Evolutionary conservation across 2,329 filamentous ascomycete genomes (phyloP), one percentile per base, ranked within the genome.

Genomic region (Emmonsia crescens): DNA sequence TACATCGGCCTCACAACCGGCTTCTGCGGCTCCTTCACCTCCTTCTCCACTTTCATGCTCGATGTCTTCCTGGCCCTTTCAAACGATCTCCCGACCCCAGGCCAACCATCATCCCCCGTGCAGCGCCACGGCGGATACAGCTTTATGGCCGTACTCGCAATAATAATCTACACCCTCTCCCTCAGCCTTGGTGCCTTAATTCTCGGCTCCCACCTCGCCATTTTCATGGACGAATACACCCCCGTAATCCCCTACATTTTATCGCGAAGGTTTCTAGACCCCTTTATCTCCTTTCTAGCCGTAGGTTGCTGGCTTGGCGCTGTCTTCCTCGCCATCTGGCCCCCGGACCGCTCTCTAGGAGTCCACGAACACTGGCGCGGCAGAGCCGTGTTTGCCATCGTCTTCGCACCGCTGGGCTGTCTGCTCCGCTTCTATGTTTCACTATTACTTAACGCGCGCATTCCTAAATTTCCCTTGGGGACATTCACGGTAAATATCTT

Each of bases 21-120:
- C 12, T 94, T 94, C 73, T 96, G 91, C 69, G 90, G 93, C 64
- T 92, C 89, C 66, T 89, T 94, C 69, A 96, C 92, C 0, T 92
- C 88, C 10, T 96, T 96, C 74, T 96, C 91, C 0, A 85, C 87
- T 24, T 95, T 96, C 71, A 86, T 92, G 55, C 83, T 89, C 6
- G 92, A 96, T 68, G 76, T 82, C 16, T 96, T 95, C 71, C 81
- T 96, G 27, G 87, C 89, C 0, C 75, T 95, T 21, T 86, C 89
- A 3, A 94, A 96, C 70, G 82, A 88, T 65, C 76, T 95, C 12
- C 78, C 82, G 0, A 76, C 80, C 1, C 82, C 84, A 0, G 75
- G 79, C 67, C 72, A 75, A 0, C 71, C 73, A 1, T 81, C 89
- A 1, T 64, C 75, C 0, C 69, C 70, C 1, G 70, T 75, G 0